These are phyloP conservation scores for Beauveria australis DNA, from an alignment of 2,329 filamentous ascomycete species.

Conservation along the genomic window DNA sequence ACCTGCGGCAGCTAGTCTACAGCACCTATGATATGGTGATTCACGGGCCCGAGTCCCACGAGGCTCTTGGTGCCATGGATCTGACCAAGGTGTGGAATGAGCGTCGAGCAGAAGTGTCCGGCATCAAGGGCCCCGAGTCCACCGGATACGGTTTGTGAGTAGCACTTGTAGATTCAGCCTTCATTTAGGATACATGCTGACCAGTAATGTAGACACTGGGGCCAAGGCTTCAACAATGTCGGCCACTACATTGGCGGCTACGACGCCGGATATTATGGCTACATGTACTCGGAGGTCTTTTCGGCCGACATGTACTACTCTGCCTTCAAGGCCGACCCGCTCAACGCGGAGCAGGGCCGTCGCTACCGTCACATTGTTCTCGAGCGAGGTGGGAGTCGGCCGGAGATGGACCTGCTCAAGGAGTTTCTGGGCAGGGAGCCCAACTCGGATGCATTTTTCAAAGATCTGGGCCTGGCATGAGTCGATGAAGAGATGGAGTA, in stretches of 20 bases:
- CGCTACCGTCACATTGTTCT: slow-evolving; percentile 72
- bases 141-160: slow-evolving; percentile 48
- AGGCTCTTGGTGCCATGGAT: slow-evolving; percentile 56
- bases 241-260: slow-evolving; percentile 79
- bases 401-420: slow-evolving; percentile 73
- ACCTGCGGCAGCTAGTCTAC: slow-evolving; percentile 22
- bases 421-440: slow-evolving; percentile 72
- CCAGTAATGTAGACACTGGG: slow-evolving; percentile 47
- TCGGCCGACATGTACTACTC: slow-evolving; percentile 80
- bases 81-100: slow-evolving; percentile 62
- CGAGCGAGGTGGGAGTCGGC: slow-evolving; percentile 67
- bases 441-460: slow-evolving; percentile 71
- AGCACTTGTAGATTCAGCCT: neutral
- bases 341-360: slow-evolving; percentile 65
- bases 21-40: slow-evolving; percentile 66
- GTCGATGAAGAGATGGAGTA: neutral
- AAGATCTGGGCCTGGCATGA: slow-evolving; percentile 52
- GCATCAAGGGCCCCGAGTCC: slow-evolving; percentile 66
- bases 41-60: slow-evolving; percentile 60
- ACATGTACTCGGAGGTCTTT: slow-evolving; percentile 63
- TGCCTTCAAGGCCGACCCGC: slow-evolving; percentile 69
- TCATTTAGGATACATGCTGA: neutral
- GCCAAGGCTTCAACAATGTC: slow-evolving; percentile 70
- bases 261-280: slow-evolving; percentile 59
- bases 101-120: slow-evolving; percentile 61